Percentiles rank a stretch among this genome's conserved stretches.
phyloP scores from a whole-genome alignment of 1,139 yeast species.

The Insectozyma bohioensis region DNA sequence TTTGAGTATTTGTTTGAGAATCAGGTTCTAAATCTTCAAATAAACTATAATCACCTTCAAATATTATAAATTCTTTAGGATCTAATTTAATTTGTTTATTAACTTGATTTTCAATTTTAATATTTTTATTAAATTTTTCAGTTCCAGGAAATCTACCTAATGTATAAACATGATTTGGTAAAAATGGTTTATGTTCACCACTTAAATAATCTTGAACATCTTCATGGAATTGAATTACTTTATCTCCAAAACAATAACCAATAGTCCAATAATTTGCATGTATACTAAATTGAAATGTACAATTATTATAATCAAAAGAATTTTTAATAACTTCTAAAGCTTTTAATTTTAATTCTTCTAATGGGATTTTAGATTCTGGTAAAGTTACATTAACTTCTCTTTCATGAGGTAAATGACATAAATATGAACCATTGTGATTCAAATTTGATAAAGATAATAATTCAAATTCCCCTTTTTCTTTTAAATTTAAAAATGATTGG shows the following conservation, averaged over 20 bases:
- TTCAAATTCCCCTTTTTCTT: slow-evolving; percentile 22
- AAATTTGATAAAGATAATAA: too few species aligned
- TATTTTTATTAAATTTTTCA: slow-evolving; percentile 17
- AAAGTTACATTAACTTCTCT: slow-evolving; percentile 7
- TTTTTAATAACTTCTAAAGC: slow-evolving; percentile 20
- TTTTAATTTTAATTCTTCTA: slow-evolving; percentile 12
- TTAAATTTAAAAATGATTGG: slow-evolving; percentile 11
- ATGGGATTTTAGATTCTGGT: slow-evolving; percentile 7
- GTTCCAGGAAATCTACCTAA: slow-evolving; percentile 45
- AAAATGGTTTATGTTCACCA: slow-evolving; percentile 31
- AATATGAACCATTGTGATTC: slow-evolving; percentile 13
- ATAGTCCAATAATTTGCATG: slow-evolving; percentile 65
- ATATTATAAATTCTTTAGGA: slow-evolving; percentile 20
- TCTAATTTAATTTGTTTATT: slow-evolving; percentile 14
- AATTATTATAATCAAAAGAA: slow-evolving; percentile 23
- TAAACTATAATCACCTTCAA: slow-evolving; percentile 20
- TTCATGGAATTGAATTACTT: slow-evolving; percentile 59
- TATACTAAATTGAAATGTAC: slow-evolving; percentile 35
- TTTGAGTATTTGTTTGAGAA: slow-evolving; percentile 15
- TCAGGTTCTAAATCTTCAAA: slow-evolving; percentile 11
- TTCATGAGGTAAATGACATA: slow-evolving; percentile 23
- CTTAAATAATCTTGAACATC: slow-evolving; percentile 25
- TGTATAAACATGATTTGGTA: slow-evolving; percentile 40
- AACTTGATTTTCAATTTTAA: slow-evolving; percentile 26
- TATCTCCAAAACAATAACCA: slow-evolving; percentile 54